phyloP scores from a whole-genome alignment of 176 grass and related monocot genomes.

The Microstegium vimineum region DNA sequence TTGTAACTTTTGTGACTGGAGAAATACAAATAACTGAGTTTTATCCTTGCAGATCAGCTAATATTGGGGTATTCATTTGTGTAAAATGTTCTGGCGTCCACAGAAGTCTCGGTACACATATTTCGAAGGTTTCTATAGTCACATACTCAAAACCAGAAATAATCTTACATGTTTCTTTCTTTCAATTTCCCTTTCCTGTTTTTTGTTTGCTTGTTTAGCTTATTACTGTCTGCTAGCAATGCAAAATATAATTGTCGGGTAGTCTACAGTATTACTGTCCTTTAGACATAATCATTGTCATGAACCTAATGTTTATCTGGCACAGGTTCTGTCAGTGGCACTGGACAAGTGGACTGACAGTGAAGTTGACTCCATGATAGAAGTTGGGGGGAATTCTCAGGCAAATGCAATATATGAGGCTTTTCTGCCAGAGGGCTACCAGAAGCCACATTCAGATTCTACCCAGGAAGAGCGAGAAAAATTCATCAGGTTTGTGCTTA shows the following conservation, averaged over 20 bases:
- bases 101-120: slow-evolving; percentile 66
- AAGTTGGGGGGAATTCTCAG: slow-evolving; percentile 75
- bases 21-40: not conserved
- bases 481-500: slow-evolving; percentile 60
- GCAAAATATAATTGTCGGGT: not conserved
- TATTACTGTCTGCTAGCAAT: no score
- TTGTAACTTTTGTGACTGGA: not conserved
- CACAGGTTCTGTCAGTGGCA: slow-evolving; percentile 63
- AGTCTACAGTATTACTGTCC: not conserved
- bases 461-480: slow-evolving; percentile 44
- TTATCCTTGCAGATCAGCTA: slow-evolving; percentile 49
- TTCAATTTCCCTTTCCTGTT: not conserved
- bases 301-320: not conserved
- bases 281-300: not conserved
- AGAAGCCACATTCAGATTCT: slow-evolving; percentile 62
- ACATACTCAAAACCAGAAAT: not conserved
- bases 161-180: not conserved
- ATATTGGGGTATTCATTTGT: slow-evolving; percentile 72
- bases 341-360: slow-evolving; percentile 75
- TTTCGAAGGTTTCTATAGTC: slow-evolving; percentile 54
- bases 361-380: slow-evolving; percentile 66
- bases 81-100: slow-evolving; percentile 71
- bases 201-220: not conserved
- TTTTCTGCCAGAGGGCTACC: slow-evolving; percentile 58
- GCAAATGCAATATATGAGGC: slow-evolving; percentile 83